Base-by-base conservation (phyloP, 441 rosid species). In the California macrophylla region DNA sequence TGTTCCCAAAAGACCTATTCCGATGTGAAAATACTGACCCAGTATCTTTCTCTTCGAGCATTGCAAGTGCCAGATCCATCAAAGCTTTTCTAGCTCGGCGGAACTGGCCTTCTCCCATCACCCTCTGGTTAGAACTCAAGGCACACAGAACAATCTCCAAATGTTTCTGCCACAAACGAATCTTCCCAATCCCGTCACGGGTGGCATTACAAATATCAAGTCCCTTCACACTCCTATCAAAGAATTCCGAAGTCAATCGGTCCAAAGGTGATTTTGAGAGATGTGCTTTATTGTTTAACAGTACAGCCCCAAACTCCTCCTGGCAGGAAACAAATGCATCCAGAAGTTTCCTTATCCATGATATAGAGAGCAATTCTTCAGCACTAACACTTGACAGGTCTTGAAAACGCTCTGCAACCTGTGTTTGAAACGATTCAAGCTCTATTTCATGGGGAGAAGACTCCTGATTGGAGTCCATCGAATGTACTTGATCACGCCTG, bases 11-110 rank as follows among this genome's bases (percentile, higher is more conserved):
- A 64, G 85, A 77, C 36, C 82, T 78, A 47, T 81, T 73, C 58
- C 80, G 24, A 3, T 74, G 79, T 1, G 86, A 75, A 38, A 73
- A 70, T 0, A 70, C 67, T 15, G 83, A 70, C 26, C 75, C 71
- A 0, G 81, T 71, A 10, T 81, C 79, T 72, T 79, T 83, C 38
- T 83, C 86, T 10, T 81, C 83, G 18, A 79, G 78, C 84, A 83
- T 81, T 66, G 72, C 75, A 12, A 81, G 74, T 25, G 83, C 76
- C 64, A 81, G 72, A 71, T 83, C 83, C 62, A 74, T 79, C 68
- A 81, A 72, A 25, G 86, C 79, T 64, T 83, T 83, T 62, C 74
- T 74, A 4, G 86, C 86, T 18, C 85, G 77, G 28, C 72, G 84
- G 26, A 79, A 73, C 50, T 81, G 84, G 42, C 75, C 83, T 72